Percentiles rank a stretch among this genome's conserved stretches.
Conservation (phyloP, 352 stramenopile genomes). For the Phytophthora meadii region DNA sequence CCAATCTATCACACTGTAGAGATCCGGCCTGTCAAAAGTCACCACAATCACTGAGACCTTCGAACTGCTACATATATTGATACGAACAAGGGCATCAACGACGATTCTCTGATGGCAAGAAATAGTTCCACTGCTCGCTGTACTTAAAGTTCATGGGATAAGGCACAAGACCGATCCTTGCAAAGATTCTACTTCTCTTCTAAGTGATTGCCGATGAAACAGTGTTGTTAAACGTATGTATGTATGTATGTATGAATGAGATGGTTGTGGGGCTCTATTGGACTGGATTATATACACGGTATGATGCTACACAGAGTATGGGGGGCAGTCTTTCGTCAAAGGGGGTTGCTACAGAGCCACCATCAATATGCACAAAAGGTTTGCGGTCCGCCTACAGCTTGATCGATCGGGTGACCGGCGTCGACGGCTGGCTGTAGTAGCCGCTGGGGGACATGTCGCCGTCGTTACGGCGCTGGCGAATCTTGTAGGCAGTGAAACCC, state of each 20-base stretch:
- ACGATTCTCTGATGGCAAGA: too few relatives aligned
- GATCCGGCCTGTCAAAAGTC: too few relatives aligned
- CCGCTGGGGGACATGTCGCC: constrained; percentile 29
- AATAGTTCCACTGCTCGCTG: too few relatives aligned
- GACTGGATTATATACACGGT: constrained; percentile 29
- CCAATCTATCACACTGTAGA: too few relatives aligned
- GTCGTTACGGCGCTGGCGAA: constrained; percentile 31
- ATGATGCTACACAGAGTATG: constrained; percentile 29
- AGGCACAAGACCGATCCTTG: too few relatives aligned
- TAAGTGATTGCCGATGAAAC: too few relatives aligned
- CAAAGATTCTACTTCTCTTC: too few relatives aligned
- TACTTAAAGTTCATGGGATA: too few relatives aligned
- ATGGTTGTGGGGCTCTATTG: constrained; percentile 29
- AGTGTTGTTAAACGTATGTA: too few relatives aligned
- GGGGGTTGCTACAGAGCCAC: constrained; percentile 18
- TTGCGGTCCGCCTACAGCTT: constrained; percentile 29
- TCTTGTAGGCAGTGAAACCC: constrained; percentile 47
- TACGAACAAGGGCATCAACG: too few relatives aligned
- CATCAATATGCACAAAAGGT: constrained; percentile 41
- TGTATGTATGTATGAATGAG: constrained; percentile 9
- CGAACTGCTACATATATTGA: too few relatives aligned
- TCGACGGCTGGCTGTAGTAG: constrained; percentile 36
- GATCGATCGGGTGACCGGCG: constrained; percentile 22
- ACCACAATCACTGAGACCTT: too few relatives aligned
- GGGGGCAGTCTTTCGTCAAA: constrained; percentile 7